Evolutionary conservation across 148 eudicot genomes (phyloP).

Genomic region (Chenopodium formosanum): DNA sequence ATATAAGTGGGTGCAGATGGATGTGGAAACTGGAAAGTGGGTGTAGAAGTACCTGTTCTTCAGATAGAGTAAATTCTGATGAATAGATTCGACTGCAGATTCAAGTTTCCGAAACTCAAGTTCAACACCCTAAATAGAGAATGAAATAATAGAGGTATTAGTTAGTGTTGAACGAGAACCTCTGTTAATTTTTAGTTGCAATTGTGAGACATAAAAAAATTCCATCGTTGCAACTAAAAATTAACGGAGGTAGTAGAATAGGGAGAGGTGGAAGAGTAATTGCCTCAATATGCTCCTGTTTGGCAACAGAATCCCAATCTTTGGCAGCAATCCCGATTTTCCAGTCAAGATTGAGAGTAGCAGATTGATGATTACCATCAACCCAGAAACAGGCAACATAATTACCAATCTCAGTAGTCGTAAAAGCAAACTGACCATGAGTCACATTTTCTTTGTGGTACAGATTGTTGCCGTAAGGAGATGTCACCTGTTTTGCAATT

Average conservation of each 20-base stretch:
- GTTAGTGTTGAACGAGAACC: neutral
- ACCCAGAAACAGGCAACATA: slow-evolving; percentile 69
- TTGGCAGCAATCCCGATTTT: slow-evolving; percentile 67
- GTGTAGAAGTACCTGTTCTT: slow-evolving; percentile 38
- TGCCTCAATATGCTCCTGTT: slow-evolving; percentile 69
- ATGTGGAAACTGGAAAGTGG: no score
- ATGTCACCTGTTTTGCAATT: slow-evolving; percentile 35
- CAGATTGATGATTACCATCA: slow-evolving; percentile 40
- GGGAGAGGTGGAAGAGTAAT: neutral
- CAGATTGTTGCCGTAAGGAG: slow-evolving; percentile 63
- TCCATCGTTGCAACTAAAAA: no score
- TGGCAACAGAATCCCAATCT: slow-evolving; percentile 86
- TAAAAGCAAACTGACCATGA: slow-evolving; percentile 70
- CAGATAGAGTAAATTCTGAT: slow-evolving; percentile 52
- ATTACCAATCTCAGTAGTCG: slow-evolving; percentile 57
- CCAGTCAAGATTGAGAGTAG: slow-evolving; percentile 70
- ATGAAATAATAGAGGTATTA: no score
- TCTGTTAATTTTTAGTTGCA: no score
- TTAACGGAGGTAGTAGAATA: no score
- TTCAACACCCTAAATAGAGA: slow-evolving; percentile 55
- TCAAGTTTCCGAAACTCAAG: slow-evolving; percentile 74
- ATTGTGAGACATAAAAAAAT: no score
- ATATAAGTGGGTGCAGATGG: no score
- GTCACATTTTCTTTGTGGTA: slow-evolving; percentile 60
- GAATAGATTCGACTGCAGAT: slow-evolving; percentile 61